Evolutionary conservation across 2,329 filamentous ascomycete genomes (phyloP), one percentile per base, ranked within the genome.

Genomic region (Fusarium austroafricanum): DNA sequence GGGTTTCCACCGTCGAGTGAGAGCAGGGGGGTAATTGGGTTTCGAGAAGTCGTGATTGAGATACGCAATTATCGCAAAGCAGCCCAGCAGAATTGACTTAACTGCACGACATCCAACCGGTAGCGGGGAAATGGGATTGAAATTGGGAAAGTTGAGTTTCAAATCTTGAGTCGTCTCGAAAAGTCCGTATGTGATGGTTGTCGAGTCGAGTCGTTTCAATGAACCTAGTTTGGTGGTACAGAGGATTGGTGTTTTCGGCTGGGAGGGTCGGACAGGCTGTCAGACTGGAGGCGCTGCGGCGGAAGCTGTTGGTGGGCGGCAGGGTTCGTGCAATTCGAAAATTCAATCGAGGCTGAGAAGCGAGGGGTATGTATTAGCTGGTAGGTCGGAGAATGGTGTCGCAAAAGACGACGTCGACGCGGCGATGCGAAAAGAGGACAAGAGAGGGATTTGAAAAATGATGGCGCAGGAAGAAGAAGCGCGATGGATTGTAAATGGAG

Each of bases 181-280:
- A 35, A 53, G 52, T 20, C 28, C 50, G 50, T 46, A 54, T 70
- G 56, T 52, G 54, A 46, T 40, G 42, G 38, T 52, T 55, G 59
- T 53, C 52, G 49, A 66, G 63, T 59, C 51, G 56, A 43, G 44
- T 42, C 43, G 62, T 47, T 44, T 51, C 28, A 62, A 58, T 63
- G 58, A 49, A 52, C 39, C 46, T 29, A 45, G 70, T 60, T 45
- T 38, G 61, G 65, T 67, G 28, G 46, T 57, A 66, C 70, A 55
- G 53, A 31, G 45, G 42, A 56, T 47, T 63, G 40, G 53, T 62
- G 61, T 52, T 52, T 55, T 71, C 70, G 44, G 39, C 29, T 64
- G 42, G 44, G 59, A 70, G 62, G 54, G 71, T 66, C 49, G 67
- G 61, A 73, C 64, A 50, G 50, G 53, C 51, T 67, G 55, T 50